These are phyloP conservation scores for Ogataea haglerorum DNA, from an alignment of 805 yeast species.

Conservation along the genomic window DNA sequence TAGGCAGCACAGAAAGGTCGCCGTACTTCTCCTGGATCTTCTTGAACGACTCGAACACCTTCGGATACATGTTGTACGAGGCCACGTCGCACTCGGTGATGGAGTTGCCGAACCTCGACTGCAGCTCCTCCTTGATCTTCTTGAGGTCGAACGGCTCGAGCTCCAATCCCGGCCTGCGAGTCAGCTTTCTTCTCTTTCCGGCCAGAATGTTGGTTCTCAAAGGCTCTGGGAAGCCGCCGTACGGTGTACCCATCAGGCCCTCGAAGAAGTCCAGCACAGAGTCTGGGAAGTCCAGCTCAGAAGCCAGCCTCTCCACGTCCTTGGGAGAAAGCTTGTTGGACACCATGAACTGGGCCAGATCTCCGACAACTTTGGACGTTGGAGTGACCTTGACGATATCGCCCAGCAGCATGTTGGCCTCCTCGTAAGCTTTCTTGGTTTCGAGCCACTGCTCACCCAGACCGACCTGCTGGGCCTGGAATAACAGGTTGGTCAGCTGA, in stretches of 20 bases:
- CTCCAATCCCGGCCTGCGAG: conserved; percentile 87
- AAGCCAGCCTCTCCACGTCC: conserved; percentile 85
- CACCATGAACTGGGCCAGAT: conserved; percentile 99
- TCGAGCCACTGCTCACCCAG: conserved; percentile 95
- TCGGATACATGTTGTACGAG: conserved; percentile 95
- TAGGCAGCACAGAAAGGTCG: conserved; percentile 91
- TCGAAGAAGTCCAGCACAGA: conserved; percentile 97
- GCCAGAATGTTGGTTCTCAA: conserved; percentile 85
- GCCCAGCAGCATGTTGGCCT: conserved; percentile 87
- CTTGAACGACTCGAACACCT: conserved; percentile 87
- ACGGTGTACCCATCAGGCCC: conserved; percentile 99
- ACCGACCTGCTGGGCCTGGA: conserved; percentile 99
- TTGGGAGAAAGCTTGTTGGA: conserved; percentile 82
- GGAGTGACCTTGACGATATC: conserved; percentile 99
- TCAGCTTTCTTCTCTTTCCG: conserved; percentile 89
- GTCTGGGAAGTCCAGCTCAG: conserved; percentile 95
- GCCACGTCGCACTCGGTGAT: conserved; percentile 89
- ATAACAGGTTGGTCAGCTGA: conserved; percentile 92
- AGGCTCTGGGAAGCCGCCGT: conserved; percentile 99
- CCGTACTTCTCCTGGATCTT: conserved; percentile 75
- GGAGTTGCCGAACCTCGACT: conserved; percentile 67
- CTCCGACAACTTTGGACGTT: conserved; percentile 99
- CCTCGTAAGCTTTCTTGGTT: conserved; percentile 90
- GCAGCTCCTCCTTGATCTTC: conserved; percentile 68
- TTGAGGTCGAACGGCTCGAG: conserved; percentile 80